Base-by-base conservation (phyloP, 2,329 filamentous ascomycete genomes). In the Uncinocarpus reesii region DNA sequence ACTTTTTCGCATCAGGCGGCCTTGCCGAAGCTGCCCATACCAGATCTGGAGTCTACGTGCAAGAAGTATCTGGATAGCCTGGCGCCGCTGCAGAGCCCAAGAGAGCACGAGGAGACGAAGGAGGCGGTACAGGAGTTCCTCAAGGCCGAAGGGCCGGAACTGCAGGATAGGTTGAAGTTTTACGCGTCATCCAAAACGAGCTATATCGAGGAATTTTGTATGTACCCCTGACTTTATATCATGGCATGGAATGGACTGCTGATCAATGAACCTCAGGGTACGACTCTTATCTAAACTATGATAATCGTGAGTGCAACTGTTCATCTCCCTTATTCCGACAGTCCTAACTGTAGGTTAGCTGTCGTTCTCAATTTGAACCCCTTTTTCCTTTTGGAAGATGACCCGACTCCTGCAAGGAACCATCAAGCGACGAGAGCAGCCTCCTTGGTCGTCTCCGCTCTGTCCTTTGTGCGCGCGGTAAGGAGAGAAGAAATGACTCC, bases 201-300 rank as follows among this genome's bases (percentile, higher is more conserved):
- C 67, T 98, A 95, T 63, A 96, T 98, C 58, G 92, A 96, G 64
- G 92, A 98, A 60, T 98, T 98, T 59, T 98, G 90, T 95, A 77
- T 63, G 86, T 40, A 6, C 11, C 10, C n/a, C 10, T 7, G 4
- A 20, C 7, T 8, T 28, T 28, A 15, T 8, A 15, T 40, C 10
- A 10, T 28, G 24, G 5, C 11, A 21, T 31, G 13, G 11, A 4
- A 21, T 10, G 7, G 7, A 4, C 28, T 40, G 21, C 40, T 42
- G 20, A 45, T n/a, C 15, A 28, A 29, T 48, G 34, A 47, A 5
- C 8, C 15, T 3, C 44, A 95, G 89, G 89, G 92, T 96, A 96
- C 64, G 92, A 98, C 65, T 96, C 92, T 24, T 98, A 96, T 62
- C 75, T 98, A 54, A 96, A 96, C 69, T 98, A 84, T 62, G 92